A percentile compares a stretch with the other conserved stretches of the same genome.
Conservation (phyloP, 2,329 filamentous ascomycete genomes). For the Colletotrichum sp. region DNA sequence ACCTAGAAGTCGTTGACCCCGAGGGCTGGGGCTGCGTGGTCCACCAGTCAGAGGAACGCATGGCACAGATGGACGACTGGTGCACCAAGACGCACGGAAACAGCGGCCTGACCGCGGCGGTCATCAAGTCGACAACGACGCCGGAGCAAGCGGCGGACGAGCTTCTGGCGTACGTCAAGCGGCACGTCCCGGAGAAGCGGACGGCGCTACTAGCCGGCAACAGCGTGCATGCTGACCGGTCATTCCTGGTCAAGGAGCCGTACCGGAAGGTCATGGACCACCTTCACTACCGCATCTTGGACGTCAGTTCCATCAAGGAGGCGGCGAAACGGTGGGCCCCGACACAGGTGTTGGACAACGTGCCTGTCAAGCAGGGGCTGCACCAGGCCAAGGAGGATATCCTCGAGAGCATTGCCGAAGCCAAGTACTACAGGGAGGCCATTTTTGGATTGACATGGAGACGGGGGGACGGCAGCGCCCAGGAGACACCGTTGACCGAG, state of each 20-base stretch:
- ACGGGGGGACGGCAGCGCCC: neutral
- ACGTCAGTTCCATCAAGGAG: constrained; percentile 93
- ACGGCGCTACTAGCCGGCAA: constrained; percentile 86
- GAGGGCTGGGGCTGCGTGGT: constrained; percentile 82
- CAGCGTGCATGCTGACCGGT: constrained; percentile 87
- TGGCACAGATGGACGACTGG: constrained; percentile 88
- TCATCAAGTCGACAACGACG: constrained; percentile 75
- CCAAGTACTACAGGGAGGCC: constrained; percentile 76
- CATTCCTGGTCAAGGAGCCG: constrained; percentile 77
- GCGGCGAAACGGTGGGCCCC: constrained; percentile 82
- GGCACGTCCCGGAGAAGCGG: constrained; percentile 69
- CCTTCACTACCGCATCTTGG: constrained; percentile 88
- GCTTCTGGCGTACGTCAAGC: constrained; percentile 80
- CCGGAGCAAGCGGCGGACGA: constrained; percentile 73
- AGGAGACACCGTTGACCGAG: constrained; percentile 19
- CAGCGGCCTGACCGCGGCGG: constrained; percentile 82
- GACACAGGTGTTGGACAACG: constrained; percentile 60
- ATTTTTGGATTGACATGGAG: constrained; percentile 60
- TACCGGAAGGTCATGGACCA: constrained; percentile 77
- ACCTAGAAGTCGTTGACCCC: constrained; percentile 77
- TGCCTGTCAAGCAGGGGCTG: constrained; percentile 74
- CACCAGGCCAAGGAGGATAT: constrained; percentile 92
- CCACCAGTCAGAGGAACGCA: constrained; percentile 71
- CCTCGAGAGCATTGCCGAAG: constrained; percentile 92
- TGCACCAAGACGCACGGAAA: constrained; percentile 80